Evolutionary conservation across 2,329 filamentous ascomycete species (phyloP), one percentile per base, ranked within the genome.

Genomic region (Chrysoporthe deuterocubensis): DNA sequence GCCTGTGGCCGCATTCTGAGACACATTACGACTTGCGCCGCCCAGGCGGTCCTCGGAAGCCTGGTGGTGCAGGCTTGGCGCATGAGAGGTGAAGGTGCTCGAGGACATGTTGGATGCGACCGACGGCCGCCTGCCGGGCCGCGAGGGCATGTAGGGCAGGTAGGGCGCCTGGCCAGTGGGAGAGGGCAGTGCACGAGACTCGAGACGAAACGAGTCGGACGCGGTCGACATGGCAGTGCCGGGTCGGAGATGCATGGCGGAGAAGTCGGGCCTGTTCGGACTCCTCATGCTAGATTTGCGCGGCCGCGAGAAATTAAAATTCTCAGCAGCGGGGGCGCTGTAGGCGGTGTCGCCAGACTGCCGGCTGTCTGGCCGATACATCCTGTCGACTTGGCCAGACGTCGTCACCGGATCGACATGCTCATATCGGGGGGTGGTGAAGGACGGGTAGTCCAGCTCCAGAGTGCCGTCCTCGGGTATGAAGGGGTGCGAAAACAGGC

Each of bases 281-380:
- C 71, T 61, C 66, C 81, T 81, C 69, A 85, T 80, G 74, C 86
- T 88, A 50, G 81, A 78, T 69, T 86, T 86, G 67, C 86, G 81
- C 54, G 86, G 86, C 50, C 86, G 81, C n/a, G 86, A 89, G 74
- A 89, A 89, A 76, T 89, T 89, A 72, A 84, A 64, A 43, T 83
- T 58, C 86, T 79, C 58, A 75, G 74, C 71, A 32, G 43, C 54
- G 21, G 78, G 16, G 14, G 42, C 77, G 64, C 74, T 75, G 60
- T 80, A 78, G 62, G 72, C 72, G 9, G 72, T 69, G 37, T 73
- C 71, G 43, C 68, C 73, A 42, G 71, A 65, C 59, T 72, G 72
- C 34, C 73, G 72, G 46, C 69, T 77, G 74, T 76, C 81, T 75
- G 69, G 68, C 62, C 74, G 70, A 44, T 72, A 77, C 52, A 75